These are phyloP conservation scores for Mycena epipterygia DNA, from an alignment of 768 basidiomycete genomes.

Conservation along the genomic window DNA sequence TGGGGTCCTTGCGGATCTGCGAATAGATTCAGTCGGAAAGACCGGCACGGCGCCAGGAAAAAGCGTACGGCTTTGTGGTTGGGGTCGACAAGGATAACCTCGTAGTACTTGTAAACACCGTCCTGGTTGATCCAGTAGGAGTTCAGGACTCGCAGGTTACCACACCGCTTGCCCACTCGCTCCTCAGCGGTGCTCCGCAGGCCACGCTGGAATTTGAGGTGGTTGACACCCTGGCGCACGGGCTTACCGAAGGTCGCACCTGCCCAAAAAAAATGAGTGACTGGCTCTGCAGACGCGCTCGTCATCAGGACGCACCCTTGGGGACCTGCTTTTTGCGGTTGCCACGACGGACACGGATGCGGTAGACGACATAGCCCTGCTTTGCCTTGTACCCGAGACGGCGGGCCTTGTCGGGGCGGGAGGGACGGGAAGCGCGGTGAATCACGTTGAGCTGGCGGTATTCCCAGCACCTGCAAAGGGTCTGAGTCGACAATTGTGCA, in stretches of 20 bases:
- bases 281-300: not conserved
- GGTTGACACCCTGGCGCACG: conserved; percentile 99
- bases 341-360: conserved; percentile 96
- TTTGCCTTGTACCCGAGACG: conserved; percentile 99
- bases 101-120: conserved; percentile 99
- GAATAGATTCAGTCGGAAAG: conserved; percentile 15
- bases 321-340: conserved; percentile 99
- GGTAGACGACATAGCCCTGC: conserved; percentile 99
- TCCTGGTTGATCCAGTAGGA: conserved; percentile 99
- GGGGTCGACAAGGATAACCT: conserved; percentile 98
- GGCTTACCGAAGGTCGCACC: conserved; percentile 99
- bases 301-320: conserved; percentile 75
- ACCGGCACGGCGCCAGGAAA: not conserved
- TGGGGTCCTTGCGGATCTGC: conserved; percentile 93
- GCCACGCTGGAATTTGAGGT: conserved; percentile 97
- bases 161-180: conserved; percentile 96
- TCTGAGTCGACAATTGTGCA: not conserved
- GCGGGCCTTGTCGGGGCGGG: conserved; percentile 99
- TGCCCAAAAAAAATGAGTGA: conserved; percentile 42
- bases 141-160: conserved; percentile 96
- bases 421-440: conserved; percentile 97
- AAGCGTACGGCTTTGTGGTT: conserved; percentile 89
- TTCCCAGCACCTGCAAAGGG: conserved; percentile 87
- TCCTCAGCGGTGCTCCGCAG: conserved; percentile 96
- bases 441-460: conserved; percentile 98